Percentiles rank a stretch among this genome's conserved stretches.
These are phyloP conservation scores for Malus asiatica DNA, from an alignment of 306 rosid species.

Conservation along the genomic window DNA sequence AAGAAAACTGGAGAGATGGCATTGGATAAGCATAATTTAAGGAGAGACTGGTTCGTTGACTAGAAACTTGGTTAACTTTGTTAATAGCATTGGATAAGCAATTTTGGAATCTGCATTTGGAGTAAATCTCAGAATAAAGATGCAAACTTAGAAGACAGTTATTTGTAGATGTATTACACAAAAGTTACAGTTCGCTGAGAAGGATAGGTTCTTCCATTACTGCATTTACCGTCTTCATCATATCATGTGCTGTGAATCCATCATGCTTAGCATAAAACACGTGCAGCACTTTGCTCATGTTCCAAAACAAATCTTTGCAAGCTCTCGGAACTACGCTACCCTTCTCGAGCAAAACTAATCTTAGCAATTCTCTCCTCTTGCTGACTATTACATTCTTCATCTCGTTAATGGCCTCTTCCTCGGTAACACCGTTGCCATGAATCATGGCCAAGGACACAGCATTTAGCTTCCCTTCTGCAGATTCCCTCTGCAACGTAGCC, in stretches of 20 bases:
- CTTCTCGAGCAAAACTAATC: conserved; percentile 53
- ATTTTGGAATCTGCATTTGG: background rate
- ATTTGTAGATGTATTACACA: background rate
- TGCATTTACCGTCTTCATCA: conserved; percentile 45
- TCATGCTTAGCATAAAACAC: conserved; percentile 68
- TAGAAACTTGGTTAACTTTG: background rate
- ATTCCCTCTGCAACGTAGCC: conserved; percentile 58
- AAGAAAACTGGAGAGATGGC: conserved; percentile 15
- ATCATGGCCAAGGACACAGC: conserved; percentile 33
- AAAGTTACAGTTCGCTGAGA: conserved; percentile 17
- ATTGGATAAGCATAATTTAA: background rate
- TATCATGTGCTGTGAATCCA: conserved; percentile 55
- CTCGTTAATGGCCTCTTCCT: conserved; percentile 39
- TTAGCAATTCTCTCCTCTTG: conserved; percentile 54
- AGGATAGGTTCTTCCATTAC: conserved; percentile 46
- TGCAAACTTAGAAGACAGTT: too few species aligned
- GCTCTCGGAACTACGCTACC: conserved; percentile 61
- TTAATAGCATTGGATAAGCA: background rate
- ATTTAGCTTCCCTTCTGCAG: conserved; percentile 69
- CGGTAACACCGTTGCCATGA: conserved; percentile 29
- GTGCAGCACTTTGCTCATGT: conserved; percentile 50
- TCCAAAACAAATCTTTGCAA: conserved; percentile 86
- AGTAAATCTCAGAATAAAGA: too few species aligned
- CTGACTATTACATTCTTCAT: conserved; percentile 25
- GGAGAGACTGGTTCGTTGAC: conserved; percentile 21